Evolutionary conservation across 495 filamentous ascomycete species (phyloP), one percentile per base, ranked within the genome.

Genomic region (Penicillium arizonense): DNA sequence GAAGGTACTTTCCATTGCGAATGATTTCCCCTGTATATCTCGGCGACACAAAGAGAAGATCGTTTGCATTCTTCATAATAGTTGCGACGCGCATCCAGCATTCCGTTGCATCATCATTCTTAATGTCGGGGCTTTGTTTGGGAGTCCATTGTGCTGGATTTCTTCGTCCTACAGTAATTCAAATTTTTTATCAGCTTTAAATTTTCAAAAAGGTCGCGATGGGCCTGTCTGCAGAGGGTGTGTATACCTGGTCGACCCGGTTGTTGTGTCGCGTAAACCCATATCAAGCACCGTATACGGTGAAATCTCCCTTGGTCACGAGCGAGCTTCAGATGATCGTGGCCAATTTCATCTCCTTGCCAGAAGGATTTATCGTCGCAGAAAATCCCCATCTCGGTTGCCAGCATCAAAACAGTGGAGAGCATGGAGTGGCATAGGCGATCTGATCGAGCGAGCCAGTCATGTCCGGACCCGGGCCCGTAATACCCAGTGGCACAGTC

Each of bases 381-480:
- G 49, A 93, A 93, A 3, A 94, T 84, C 16, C 89, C 89, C 8
- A 94, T 77, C 67, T 94, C 89, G 44, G 88, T 89, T 4, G 87
- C 85, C 20, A 94, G 73, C 1, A 86, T 81, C 69, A 88, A 79
- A 6, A 85, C 87, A 52, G 84, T 89, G 40, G 87, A 88, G 24
- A 94, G 79, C 16, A 94, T 66, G 85, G 90, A 92, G 88, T 90
- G 91, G 66, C 87, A 90, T 86, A 94, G 90, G 33, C 88, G 83
- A 53, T 94, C 89, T 55, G 86, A 90, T 53, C 88, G 71, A 83
- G 86, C 37, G 85, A 26, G 86, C 88, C 20, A 89, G 89, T 66
- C 91, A 89, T 11, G 90, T 81, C 85, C 89, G 91, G 40, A 52
- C n/a, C 37, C 49, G 20, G 49, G 39, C 6, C 37, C 37, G 5